Evolutionary conservation across 805 yeast genomes (phyloP), one percentile per base, ranked within the genome.

Genomic region (Yamadazyma scolyti): DNA sequence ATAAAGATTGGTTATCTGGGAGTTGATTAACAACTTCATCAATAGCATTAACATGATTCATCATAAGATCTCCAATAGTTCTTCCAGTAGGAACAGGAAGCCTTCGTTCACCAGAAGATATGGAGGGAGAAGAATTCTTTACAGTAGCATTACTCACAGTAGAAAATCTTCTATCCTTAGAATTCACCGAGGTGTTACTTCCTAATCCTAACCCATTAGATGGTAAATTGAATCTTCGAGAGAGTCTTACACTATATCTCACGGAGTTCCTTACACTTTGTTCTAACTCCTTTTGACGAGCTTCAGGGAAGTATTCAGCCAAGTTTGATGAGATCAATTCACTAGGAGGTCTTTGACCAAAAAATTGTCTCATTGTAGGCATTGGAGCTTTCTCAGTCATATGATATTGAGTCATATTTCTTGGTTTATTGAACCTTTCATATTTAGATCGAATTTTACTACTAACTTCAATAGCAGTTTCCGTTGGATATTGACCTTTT

Each of bases 261-360:
- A 85, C 86, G 4, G 96, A 84, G 50, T 86, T 88, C 13, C 94
- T 64, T 26, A 89, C 74, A 2, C 96, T 89, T 34, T 81, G 79
- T 39, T 82, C 82, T 40, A 93, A 68, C 35, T 81, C 81, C 26
- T 72, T 68, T 30, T 77, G 73, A 15, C 76, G 79, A 0, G 95
- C 79, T 23, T 79, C 82, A 0, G 98, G 98, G 67, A 93, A 93
- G 54, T 85, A 90, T 41, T 89, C 95, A 2, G 88, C 81, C 42
- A 90, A 63, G 49, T 90, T 87, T 2, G 89, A 79, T 2, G 97
- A 85, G 39, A 90, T 93, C 45, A 89, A 72, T 50, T 87, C 95
- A 37, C 93, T 80, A 1, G 97, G 89, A 5, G 98, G 98, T 48
- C 98, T 70, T 54, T 86, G 96, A 15, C 94, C 94, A 55, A 81